These are phyloP conservation scores for Clonostachys rhizophaga DNA, from an alignment of 2,329 filamentous ascomycete genomes.

Conservation along the genomic window DNA sequence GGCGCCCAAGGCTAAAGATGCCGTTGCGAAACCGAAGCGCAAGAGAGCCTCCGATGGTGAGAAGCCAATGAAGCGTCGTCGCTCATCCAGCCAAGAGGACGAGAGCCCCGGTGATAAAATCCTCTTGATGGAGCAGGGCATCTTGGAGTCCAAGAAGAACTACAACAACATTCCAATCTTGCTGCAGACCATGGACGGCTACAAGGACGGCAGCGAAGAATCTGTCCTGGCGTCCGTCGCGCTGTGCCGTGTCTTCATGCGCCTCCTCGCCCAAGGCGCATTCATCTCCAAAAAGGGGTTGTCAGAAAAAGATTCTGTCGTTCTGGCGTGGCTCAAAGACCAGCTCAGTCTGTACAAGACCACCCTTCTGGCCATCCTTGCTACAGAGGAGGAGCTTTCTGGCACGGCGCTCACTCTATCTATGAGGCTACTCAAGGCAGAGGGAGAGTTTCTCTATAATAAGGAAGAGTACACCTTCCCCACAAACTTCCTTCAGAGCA, in stretches of 20 bases:
- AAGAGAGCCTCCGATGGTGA: conserved; percentile 40
- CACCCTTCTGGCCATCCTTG: conserved; percentile 56
- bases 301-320: conserved; percentile 68
- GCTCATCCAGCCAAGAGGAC: conserved; percentile 34
- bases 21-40: conserved; percentile 38
- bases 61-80: conserved; percentile 44
- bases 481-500: conserved; percentile 56
- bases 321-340: conserved; percentile 75
- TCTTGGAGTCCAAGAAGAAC: conserved; percentile 80
- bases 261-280: conserved; percentile 69
- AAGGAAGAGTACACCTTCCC: conserved; percentile 67
- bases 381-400: conserved; percentile 57
- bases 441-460: conserved; percentile 58
- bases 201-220: conserved; percentile 42
- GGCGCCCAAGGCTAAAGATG: conserved; percentile 9
- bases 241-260: conserved; percentile 80
- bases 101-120: conserved; percentile 61
- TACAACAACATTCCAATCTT: conserved; percentile 86
- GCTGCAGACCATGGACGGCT: conserved; percentile 49
- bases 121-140: conserved; percentile 71
- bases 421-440: conserved; percentile 81
- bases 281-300: conserved; percentile 61
- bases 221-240: conserved; percentile 70
- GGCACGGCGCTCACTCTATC: conserved; percentile 69
- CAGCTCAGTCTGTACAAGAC: conserved; percentile 67